Base-by-base conservation (phyloP, 768 basidiomycete species). In the Dentipellis fragilis region DNA sequence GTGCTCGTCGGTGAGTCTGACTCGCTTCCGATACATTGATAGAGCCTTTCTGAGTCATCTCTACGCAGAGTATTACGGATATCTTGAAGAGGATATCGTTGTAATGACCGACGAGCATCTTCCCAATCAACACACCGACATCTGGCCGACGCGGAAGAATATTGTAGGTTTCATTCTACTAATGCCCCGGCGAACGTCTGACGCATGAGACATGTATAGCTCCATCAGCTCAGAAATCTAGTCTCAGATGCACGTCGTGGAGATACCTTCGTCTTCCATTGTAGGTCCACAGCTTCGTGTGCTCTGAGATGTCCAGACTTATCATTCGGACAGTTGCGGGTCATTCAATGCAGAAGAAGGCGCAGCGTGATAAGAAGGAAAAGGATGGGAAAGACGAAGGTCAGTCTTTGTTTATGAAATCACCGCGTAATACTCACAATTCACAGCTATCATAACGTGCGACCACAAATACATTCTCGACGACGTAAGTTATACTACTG, bases 241-340 rank as follows among this genome's bases (percentile, higher is more conserved):
- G 59, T 60, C 6, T 17, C 38, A n/a, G 54, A 45, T 23, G 52
- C 56, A 10, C 52, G 46, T 21, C 39, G 53, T 2, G 53, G 56
- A 10, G 59, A 60, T 40, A 16, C 14, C 52, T 60, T 35, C 47
- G 57, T n/a, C 50, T 60, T 37, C 45, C 49, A 12, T 60, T 55
- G 56, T 12, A 51, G 56, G 45, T 11, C 16, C 38, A 19, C 45
- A 19, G 3, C 17, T 16, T 51, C 2, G 6, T 17, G 16, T 49
- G 29, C 6, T 6, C 29, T 6, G 6, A 6, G 29, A 3, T 29
- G 29, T 29, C 29, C 6, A 29, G 3, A 46, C n/a, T n/a, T 9
- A 38, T n/a, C 29, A 14, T 49, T 10, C 23, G 7, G 52, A 16
- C 21, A 23, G 39, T 19, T 11, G 16, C 17, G 3, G 38, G 21